Conservation (phyloP, 164 flowering plant genomes). For the Vitis labrusca region DNA sequence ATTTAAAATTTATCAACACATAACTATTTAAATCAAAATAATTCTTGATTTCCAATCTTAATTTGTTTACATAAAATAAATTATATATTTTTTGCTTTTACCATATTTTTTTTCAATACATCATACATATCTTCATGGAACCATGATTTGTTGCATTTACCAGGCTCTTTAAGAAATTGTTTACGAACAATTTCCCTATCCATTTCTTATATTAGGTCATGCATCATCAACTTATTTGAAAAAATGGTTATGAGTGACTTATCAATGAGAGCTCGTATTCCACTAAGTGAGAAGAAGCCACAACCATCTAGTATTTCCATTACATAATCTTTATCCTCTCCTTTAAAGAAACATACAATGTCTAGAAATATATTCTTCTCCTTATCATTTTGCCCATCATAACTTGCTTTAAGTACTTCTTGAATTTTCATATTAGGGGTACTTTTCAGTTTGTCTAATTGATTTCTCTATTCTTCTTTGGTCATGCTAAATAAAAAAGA, state of each 20-base stretch:
- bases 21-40: no score
- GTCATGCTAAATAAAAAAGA: no score
- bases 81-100: not conserved
- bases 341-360: slow-evolving; percentile 7
- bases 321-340: slow-evolving; percentile 1
- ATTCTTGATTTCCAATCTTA: no score
- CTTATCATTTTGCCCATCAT: no score
- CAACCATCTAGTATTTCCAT: not conserved
- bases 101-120: not conserved
- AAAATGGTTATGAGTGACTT: slow-evolving; percentile 4
- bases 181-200: slow-evolving; percentile 16
- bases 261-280: slow-evolving; percentile 1
- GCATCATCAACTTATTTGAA: not conserved
- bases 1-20: no score
- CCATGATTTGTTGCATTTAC: slow-evolving; percentile 4
- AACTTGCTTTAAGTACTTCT: no score
- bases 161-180: slow-evolving; percentile 2
- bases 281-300: not conserved
- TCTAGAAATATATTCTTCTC: not conserved
- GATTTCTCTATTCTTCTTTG: no score
- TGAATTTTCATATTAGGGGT: no score
- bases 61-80: no score
- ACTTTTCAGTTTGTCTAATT: no score
- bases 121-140: not conserved
- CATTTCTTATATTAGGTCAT: slow-evolving; percentile 13